A percentile compares a stretch with the other conserved stretches of the same genome.
These are phyloP conservation scores for Cercospora janseana DNA, from an alignment of 2,329 filamentous ascomycete genomes.

Conservation along the genomic window DNA sequence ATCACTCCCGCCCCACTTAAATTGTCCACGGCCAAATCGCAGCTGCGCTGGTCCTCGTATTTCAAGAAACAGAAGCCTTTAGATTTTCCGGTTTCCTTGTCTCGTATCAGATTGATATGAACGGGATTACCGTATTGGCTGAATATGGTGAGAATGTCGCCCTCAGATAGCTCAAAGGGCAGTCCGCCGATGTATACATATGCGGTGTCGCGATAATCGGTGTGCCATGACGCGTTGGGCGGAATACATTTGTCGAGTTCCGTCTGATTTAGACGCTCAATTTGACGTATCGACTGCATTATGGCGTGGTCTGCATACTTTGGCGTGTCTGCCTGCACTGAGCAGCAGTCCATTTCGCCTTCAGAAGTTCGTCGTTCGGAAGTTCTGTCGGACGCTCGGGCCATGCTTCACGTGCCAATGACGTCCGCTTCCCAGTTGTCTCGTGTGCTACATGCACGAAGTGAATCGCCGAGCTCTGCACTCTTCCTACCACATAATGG, in stretches of 20 bases:
- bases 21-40: slow-evolving; percentile 94
- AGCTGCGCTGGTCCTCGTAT: slow-evolving; percentile 96
- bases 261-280: slow-evolving; percentile 87
- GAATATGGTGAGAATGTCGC: slow-evolving; percentile 94
- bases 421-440: not conserved
- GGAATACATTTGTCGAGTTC: slow-evolving; percentile 88
- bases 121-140: slow-evolving; percentile 95
- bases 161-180: slow-evolving; percentile 88
- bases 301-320: slow-evolving; percentile 25
- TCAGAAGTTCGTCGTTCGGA: no score
- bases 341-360: no score
- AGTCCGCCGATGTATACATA: slow-evolving; percentile 95
- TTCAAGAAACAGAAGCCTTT: slow-evolving; percentile 95
- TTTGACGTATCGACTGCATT: slow-evolving; percentile 94
- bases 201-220: slow-evolving; percentile 95
- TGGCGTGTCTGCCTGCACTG: no score
- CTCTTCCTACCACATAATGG: slow-evolving; percentile 36
- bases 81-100: slow-evolving; percentile 94
- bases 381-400: no score
- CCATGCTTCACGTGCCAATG: not conserved
- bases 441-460: no score
- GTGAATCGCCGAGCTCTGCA: not conserved
- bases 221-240: slow-evolving; percentile 90
- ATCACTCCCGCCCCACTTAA: slow-evolving; percentile 80
- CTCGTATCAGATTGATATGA: slow-evolving; percentile 85